phyloP scores from a whole-genome alignment of 208 protist species.

The Jaenimonas drosophilae region DNA sequence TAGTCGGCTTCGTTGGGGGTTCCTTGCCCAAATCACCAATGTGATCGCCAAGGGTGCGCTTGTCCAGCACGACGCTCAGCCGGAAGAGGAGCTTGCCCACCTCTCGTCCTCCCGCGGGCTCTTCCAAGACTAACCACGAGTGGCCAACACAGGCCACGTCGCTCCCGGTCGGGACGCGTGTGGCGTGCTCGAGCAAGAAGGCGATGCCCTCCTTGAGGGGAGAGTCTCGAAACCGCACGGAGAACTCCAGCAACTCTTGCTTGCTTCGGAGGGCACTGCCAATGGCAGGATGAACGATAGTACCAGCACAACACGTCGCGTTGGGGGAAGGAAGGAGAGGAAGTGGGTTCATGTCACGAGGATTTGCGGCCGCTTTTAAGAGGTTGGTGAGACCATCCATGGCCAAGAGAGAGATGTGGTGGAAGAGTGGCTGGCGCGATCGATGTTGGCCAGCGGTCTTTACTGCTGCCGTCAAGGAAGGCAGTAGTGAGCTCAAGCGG shows the following conservation, averaged over 20 bases:
- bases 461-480: too few species aligned
- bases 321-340: too few species aligned
- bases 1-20: conserved; percentile 1
- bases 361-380: too few species aligned
- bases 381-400: too few species aligned
- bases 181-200: conserved; percentile 54
- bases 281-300: too few species aligned
- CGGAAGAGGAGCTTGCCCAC: conserved; percentile 73
- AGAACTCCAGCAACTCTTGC: conserved; percentile 45
- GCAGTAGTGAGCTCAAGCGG: too few species aligned
- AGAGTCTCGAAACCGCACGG: conserved; percentile 43
- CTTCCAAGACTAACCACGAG: conserved; percentile 37
- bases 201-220: conserved; percentile 72
- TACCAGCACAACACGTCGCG: too few species aligned
- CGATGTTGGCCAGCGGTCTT: too few species aligned
- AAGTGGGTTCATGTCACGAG: too few species aligned
- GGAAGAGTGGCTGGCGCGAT: too few species aligned
- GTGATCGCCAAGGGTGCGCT: conserved; percentile 79
- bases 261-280: conserved; percentile 38
- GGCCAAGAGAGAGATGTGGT: too few species aligned
- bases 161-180: conserved; percentile 22
- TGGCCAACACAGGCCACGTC: conserved; percentile 9
- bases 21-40: conserved; percentile 77
- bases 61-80: conserved; percentile 69
- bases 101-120: conserved; percentile 64